A percentile compares a stretch with the other conserved stretches of the same genome.
These are phyloP conservation scores for Calocybe gambosa DNA, from an alignment of 1,284 basidiomycete genomes.

Conservation along the genomic window DNA sequence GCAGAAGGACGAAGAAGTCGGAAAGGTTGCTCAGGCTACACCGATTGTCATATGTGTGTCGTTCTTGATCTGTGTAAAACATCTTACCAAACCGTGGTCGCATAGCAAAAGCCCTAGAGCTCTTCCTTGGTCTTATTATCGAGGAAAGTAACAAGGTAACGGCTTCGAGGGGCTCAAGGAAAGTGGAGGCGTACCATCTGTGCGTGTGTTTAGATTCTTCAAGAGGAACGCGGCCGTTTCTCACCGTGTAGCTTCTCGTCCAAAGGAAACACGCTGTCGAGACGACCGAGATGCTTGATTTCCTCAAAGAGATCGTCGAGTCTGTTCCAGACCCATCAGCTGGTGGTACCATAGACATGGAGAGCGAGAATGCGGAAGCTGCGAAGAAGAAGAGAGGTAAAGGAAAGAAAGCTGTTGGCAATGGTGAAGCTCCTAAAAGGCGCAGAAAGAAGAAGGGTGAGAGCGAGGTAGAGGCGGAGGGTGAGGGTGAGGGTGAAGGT, in stretches of 20 bases:
- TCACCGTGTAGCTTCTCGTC: background rate
- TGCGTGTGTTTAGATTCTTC: slow-evolving; percentile 39
- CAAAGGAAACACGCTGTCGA: slow-evolving; percentile 94
- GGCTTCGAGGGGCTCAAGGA: slow-evolving; percentile 74
- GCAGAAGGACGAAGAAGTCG: slow-evolving; percentile 99
- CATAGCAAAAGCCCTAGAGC: slow-evolving; percentile 91
- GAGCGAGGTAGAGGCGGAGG: slow-evolving; percentile 17
- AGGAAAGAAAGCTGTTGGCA: slow-evolving; percentile 38
- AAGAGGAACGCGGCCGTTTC: background rate
- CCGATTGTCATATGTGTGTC: slow-evolving; percentile 95
- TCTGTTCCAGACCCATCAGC: slow-evolving; percentile 84
- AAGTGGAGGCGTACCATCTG: slow-evolving; percentile 94
- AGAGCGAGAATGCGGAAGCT: slow-evolving; percentile 49
- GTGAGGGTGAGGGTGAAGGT: slow-evolving; percentile 1
- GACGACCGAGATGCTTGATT: slow-evolving; percentile 88
- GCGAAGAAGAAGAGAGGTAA: slow-evolving; percentile 53
- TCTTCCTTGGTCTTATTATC: slow-evolving; percentile 87
- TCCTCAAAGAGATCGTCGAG: slow-evolving; percentile 93
- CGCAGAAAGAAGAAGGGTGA: slow-evolving; percentile 37
- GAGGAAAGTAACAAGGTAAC: slow-evolving; percentile 85
- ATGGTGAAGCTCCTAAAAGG: slow-evolving; percentile 30
- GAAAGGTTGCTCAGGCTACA: slow-evolving; percentile 96
- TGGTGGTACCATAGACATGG: slow-evolving; percentile 68
- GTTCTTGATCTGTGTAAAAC: background rate
- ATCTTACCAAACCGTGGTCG: background rate